These are phyloP conservation scores for Thielaviopsis cerberus DNA, from an alignment of 2,329 filamentous ascomycete species.

Conservation along the genomic window DNA sequence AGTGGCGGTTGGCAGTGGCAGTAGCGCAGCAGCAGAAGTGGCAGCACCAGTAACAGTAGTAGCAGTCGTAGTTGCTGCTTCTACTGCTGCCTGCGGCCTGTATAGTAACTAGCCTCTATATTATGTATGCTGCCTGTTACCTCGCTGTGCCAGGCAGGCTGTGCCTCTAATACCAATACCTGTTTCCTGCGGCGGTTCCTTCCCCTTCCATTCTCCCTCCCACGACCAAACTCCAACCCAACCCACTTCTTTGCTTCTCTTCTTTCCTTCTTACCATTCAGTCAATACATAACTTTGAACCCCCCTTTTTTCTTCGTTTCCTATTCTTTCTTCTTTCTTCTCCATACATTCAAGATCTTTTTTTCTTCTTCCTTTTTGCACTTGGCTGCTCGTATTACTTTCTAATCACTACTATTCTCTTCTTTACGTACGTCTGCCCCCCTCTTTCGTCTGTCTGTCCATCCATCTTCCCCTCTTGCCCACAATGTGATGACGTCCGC, in stretches of 20 bases:
- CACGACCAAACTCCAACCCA: not conserved
- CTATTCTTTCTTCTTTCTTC: conserved; percentile 3
- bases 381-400: conserved; percentile 11
- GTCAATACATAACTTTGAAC: not conserved
- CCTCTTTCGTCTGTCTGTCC: not conserved
- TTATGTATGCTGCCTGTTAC: too few species aligned
- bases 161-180: not conserved
- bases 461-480: not conserved
- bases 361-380: conserved; percentile 8
- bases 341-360: conserved; percentile 7
- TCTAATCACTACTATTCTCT: conserved; percentile 9
- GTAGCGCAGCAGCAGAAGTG: too few species aligned
- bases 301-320: not conserved
- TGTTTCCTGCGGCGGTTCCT: not conserved
- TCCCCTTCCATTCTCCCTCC: not conserved
- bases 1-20: too few species aligned
- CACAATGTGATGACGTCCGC: not conserved
- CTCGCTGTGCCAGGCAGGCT: not conserved
- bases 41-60: too few species aligned
- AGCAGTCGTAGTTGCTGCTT: too few species aligned
- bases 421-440: conserved; percentile 8
- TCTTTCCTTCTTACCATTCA: not conserved
- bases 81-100: too few species aligned
- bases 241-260: conserved; percentile 6
- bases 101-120: too few species aligned